Base-by-base conservation (phyloP, 2,329 filamentous ascomycete species). In the Ophiostoma tasmaniense region DNA sequence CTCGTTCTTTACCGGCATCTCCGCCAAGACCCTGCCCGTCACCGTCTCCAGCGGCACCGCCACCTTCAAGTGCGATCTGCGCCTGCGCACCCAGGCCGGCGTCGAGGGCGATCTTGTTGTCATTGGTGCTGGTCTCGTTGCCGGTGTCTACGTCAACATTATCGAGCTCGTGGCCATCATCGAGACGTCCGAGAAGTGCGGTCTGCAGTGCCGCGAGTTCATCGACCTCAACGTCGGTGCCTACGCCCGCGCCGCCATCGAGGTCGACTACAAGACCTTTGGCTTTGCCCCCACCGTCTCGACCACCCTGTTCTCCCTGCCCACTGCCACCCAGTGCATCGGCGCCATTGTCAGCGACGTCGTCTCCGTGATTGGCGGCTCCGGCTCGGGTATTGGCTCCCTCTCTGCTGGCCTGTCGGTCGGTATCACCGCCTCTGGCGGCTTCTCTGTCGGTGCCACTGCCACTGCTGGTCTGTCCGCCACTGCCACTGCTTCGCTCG, bases 121-220 rank as follows among this genome's bases (percentile, higher is more conserved):
- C 33, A 71, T 79, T 70, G 78, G 78, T 55, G 78, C 81, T 28
- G 81, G 79, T 72, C 79, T 81, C 42, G 79, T 80, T 72, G 71
- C 82, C 17, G 78, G 78, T 61, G 76, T 86, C 61, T 86, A 79
- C 74, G 80, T 81, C 69, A 82, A 86, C 76, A 74, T 87, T 7
- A 79, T 84, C n/a, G 81, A 87, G 73, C 84, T 86, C 75, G 79
- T 81, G 69, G 78, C 79, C 71, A 75, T 77, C 68, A 77, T 82
- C 68, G 77, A 79, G 66, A 74, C 73, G 45, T 77, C 76, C 5
- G 74, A 76, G 11, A 67, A 72, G 64, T 82, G 81, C 73, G 77
- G 75, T 30, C 72, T 82, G n/a, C 73, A 73, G 71, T 45, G 73
- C 61, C 71, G 74, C 65, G 78, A 80, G 73, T 76, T 74, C 67